These are phyloP conservation scores for Rhododendron ovatum DNA, from an alignment of 148 eudicot species.

Conservation along the genomic window DNA sequence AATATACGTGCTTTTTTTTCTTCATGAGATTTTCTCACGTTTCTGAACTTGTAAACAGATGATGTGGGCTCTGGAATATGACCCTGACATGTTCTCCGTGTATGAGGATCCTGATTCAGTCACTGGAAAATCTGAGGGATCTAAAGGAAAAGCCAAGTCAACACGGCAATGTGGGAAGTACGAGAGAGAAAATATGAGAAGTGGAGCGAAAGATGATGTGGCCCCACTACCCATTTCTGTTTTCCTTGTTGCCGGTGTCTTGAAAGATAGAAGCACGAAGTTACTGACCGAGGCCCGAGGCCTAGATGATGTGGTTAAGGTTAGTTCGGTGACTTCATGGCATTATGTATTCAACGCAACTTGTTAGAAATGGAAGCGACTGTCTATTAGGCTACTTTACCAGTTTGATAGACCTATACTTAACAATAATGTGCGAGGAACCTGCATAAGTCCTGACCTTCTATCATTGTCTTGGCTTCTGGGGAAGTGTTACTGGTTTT, in stretches of 20 bases:
- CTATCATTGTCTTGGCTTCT: background rate
- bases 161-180: slow-evolving; percentile 77
- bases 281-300: slow-evolving; percentile 90
- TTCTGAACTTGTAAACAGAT: slow-evolving; percentile 47
- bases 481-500: background rate
- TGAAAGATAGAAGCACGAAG: slow-evolving; percentile 78
- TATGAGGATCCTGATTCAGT: slow-evolving; percentile 63
- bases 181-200: slow-evolving; percentile 79
- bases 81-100: slow-evolving; percentile 62
- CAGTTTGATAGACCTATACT: background rate
- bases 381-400: background rate
- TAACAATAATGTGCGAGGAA: background rate
- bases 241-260: slow-evolving; percentile 90
- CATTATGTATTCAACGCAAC: background rate
- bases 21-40: background rate
- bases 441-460: background rate
- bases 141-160: slow-evolving; percentile 75
- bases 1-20: background rate
- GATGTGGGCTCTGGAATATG: slow-evolving; percentile 99
- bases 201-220: slow-evolving; percentile 46
- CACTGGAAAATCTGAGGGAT: slow-evolving; percentile 41
- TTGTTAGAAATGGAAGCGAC: background rate
- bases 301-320: slow-evolving; percentile 96
- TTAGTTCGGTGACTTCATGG: slow-evolving; percentile 13
- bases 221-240: slow-evolving; percentile 84